These are phyloP conservation scores for Ceratocystis cacaofunesta DNA, from an alignment of 2,329 filamentous ascomycete species.

Conservation along the genomic window DNA sequence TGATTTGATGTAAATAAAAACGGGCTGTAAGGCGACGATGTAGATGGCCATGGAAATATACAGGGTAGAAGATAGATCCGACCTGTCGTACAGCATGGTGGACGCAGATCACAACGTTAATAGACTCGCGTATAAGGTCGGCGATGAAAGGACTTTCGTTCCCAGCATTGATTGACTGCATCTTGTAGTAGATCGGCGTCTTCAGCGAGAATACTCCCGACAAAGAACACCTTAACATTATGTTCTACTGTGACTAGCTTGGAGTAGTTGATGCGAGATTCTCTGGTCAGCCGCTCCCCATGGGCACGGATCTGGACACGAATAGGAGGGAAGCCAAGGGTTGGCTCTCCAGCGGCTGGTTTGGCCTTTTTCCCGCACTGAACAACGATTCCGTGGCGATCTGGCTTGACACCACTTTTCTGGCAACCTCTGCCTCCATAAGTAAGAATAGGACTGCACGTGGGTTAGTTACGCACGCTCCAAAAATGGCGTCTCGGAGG, in stretches of 20 bases:
- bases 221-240: conserved; percentile 42
- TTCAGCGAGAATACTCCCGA: conserved; percentile 31
- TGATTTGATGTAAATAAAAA: too few species aligned
- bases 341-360: conserved; percentile 29
- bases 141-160: conserved; percentile 29
- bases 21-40: too few species aligned
- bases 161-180: conserved; percentile 37
- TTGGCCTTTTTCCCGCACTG: not conserved
- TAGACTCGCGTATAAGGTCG: not conserved
- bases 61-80: too few species aligned
- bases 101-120: too few species aligned
- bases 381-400: too few species aligned
- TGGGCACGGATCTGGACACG: conserved; percentile 29
- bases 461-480: too few species aligned
- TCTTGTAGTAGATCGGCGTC: conserved; percentile 30
- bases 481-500: too few species aligned
- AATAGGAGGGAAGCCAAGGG: conserved; percentile 34
- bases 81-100: too few species aligned
- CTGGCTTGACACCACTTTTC: too few species aligned
- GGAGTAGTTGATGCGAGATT: conserved; percentile 44
- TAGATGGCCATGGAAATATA: too few species aligned
- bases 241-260: conserved; percentile 43
- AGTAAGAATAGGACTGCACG: too few species aligned
- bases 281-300: conserved; percentile 32
- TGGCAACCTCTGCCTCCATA: too few species aligned